These are phyloP conservation scores for Kodamaea jinghongensis DNA, from an alignment of 805 yeast species.

Conservation along the genomic window DNA sequence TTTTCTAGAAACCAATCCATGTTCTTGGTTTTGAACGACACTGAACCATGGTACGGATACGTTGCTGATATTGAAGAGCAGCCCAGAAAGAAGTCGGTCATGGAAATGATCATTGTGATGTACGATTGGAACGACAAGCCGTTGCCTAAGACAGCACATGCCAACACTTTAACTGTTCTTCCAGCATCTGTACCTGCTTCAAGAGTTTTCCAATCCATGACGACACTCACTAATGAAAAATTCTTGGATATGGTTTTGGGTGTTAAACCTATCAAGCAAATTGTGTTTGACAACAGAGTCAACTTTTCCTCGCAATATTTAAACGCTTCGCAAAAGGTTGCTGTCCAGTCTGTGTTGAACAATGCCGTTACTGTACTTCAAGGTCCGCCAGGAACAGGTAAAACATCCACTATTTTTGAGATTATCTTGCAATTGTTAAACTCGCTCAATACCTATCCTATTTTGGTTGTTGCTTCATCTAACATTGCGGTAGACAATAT, in stretches of 20 bases:
- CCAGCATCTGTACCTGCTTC: constrained; percentile 65
- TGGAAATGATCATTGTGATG: constrained; percentile 49
- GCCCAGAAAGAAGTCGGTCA: constrained; percentile 11
- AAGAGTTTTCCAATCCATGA: constrained; percentile 66
- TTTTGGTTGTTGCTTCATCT: constrained; percentile 72
- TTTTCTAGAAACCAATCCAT: constrained; percentile 58
- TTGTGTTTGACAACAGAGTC: constrained; percentile 54
- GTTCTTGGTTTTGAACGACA: constrained; percentile 49
- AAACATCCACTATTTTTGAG: constrained; percentile 43
- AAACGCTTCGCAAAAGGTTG: constrained; percentile 58
- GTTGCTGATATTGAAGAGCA: constrained; percentile 34
- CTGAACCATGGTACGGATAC: constrained; percentile 58
- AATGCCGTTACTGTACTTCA: constrained; percentile 48
- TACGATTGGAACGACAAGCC: constrained; percentile 57
- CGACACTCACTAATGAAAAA: constrained; percentile 50
- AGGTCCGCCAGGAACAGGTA: constrained; percentile 46
- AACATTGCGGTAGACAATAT: constrained; percentile 75
- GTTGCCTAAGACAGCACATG: constrained; percentile 46
- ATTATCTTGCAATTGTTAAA: constrained; percentile 52
- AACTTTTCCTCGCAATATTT: constrained; percentile 48
- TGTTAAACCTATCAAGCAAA: constrained; percentile 51
- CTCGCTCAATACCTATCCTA: constrained; percentile 56
- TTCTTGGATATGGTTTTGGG: constrained; percentile 56
- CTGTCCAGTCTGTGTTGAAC: constrained; percentile 51
- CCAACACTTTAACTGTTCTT: constrained; percentile 39